Percentiles rank a stretch among this genome's conserved stretches.
These are phyloP conservation scores for Syzygium aqueum DNA, from an alignment of 345 rosid genomes.

Conservation along the genomic window DNA sequence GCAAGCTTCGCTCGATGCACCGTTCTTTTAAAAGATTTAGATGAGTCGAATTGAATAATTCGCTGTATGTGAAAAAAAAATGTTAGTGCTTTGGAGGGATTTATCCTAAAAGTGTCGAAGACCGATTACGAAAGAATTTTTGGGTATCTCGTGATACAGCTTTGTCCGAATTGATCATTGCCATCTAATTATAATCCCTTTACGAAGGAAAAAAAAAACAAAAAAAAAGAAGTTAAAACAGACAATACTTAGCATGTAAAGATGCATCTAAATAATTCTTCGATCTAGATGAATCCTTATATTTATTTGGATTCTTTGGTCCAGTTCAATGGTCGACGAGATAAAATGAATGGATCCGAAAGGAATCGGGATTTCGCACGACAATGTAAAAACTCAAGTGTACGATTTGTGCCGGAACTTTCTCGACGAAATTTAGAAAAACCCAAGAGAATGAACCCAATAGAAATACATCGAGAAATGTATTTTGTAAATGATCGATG, in stretches of 20 bases:
- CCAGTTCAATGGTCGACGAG: not conserved
- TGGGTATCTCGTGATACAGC: not conserved
- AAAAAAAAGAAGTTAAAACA: not conserved
- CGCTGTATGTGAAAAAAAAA: not conserved
- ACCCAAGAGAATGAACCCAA: not conserved
- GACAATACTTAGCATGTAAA: not conserved
- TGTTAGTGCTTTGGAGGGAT: not conserved
- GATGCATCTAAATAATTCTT: not conserved
- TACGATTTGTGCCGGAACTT: not conserved
- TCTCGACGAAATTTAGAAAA: not conserved
- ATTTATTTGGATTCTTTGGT: not conserved
- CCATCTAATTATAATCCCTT: not conserved
- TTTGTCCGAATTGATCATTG: not conserved
- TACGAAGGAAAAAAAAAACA: rapidly evolving
- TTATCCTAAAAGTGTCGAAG: not conserved
- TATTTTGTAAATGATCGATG: too few species aligned
- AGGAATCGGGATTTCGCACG: not conserved
- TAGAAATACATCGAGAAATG: not conserved
- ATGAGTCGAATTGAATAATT: not conserved
- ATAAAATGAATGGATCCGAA: not conserved
- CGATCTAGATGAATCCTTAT: not conserved
- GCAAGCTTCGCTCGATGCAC: not conserved
- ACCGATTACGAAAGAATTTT: not conserved
- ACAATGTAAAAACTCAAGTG: not conserved
- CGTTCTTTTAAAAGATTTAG: not conserved